These are phyloP conservation scores for Trametes villosa DNA, from an alignment of 768 basidiomycete species.

Conservation along the genomic window DNA sequence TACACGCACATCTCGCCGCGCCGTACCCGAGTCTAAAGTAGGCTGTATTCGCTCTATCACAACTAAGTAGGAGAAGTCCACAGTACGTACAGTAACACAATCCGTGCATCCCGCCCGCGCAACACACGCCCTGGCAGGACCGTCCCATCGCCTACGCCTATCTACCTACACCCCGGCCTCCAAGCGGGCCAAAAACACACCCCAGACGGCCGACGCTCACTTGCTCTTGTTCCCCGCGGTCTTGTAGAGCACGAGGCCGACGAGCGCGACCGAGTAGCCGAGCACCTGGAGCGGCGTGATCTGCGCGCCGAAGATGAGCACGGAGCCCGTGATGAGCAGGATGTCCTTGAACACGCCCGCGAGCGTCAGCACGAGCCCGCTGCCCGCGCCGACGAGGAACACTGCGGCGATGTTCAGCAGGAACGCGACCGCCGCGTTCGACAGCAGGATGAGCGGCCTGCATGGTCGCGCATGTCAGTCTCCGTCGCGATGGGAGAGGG, in stretches of 20 bases:
- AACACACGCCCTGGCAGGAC: no score
- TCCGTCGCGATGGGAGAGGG: not conserved
- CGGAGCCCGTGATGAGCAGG: slow-evolving; percentile 89
- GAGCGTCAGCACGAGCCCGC: slow-evolving; percentile 87
- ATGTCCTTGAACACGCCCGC: slow-evolving; percentile 93
- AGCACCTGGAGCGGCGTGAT: slow-evolving; percentile 87
- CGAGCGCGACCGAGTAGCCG: slow-evolving; percentile 88
- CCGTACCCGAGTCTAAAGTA: slow-evolving; percentile 6
- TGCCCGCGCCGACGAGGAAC: slow-evolving; percentile 88
- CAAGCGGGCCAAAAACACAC: not conserved
- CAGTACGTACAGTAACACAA: slow-evolving; percentile 1
- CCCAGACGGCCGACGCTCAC: not conserved
- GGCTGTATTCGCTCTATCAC: slow-evolving; percentile 11
- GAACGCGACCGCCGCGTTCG: slow-evolving; percentile 89
- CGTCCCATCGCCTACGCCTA: not conserved
- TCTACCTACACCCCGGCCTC: not conserved
- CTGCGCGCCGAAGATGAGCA: slow-evolving; percentile 78
- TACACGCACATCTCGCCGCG: not conserved
- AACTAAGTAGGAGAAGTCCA: not conserved
- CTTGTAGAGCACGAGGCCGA: slow-evolving; percentile 85
- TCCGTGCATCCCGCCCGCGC: not conserved
- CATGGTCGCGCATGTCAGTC: slow-evolving; percentile 33
- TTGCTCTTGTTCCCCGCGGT: slow-evolving; percentile 63
- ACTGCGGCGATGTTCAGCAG: slow-evolving; percentile 91
- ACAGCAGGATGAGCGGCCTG: slow-evolving; percentile 72